Evolutionary conservation across 1,284 basidiomycete genomes (phyloP).

Genomic region (Erythrobasidium hasegawianum): DNA sequence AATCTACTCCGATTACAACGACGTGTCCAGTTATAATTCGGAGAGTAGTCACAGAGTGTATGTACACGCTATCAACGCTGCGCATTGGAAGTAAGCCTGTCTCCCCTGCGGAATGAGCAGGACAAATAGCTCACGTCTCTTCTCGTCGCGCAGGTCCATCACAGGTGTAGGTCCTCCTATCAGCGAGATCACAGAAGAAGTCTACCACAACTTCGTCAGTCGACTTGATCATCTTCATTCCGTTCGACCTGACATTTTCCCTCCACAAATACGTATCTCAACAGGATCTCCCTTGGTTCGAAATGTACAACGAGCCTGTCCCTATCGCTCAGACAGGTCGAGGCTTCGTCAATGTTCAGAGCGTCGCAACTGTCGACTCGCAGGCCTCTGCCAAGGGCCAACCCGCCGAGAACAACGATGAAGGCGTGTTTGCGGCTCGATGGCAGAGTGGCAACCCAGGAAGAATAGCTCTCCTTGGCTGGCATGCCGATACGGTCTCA

Average conservation of each 20-base stretch:
- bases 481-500: no score
- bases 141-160: background rate
- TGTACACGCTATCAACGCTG: conserved; percentile 23
- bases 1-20: conserved; percentile 8
- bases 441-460: no score
- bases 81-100: conserved; percentile 13
- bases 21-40: conserved; percentile 5
- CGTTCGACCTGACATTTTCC: background rate
- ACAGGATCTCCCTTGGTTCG: conserved; percentile 25
- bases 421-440: no score
- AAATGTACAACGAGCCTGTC: conserved; percentile 27
- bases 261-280: background rate
- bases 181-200: conserved; percentile 2
- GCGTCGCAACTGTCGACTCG: no score
- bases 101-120: background rate
- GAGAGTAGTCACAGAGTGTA: conserved; percentile 12
- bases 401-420: no score
- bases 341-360: no score
- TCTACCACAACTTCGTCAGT: conserved; percentile 17
- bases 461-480: no score
- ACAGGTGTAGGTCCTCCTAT: conserved; percentile 8
- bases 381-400: no score
- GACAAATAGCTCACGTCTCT: background rate
- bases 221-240: background rate
- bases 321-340: background rate